Base-by-base conservation (phyloP, 306 rosid genomes). In the Prunus mongolica region DNA sequence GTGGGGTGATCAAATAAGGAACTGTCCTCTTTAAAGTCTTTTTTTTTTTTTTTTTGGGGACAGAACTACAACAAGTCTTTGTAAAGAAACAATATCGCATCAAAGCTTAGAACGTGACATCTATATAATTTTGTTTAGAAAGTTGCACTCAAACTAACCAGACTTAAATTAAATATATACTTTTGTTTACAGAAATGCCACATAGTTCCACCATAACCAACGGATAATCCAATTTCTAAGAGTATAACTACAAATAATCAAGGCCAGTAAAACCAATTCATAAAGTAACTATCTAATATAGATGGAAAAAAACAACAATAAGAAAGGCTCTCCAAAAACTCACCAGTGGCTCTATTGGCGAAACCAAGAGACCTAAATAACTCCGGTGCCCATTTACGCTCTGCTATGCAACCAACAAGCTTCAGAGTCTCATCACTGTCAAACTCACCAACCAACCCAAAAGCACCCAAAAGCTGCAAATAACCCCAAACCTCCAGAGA, bases 351-450 rank as follows among this genome's bases (percentile, higher is more conserved):
- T 45, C 67, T 82, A 67, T 79, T 72, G 13, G 76, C 62, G 2
- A 79, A 82, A 64, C 89, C 89, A 58, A 85, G 78, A 28, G 78
- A 71, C 84, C 52, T 75, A 32, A 85, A 79, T 78, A 79, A 69
- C 60, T 82, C 80, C 0, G 80, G 80, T 44, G 89, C 82, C 46
- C 58, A 75, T 57, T 63, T 79, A 12, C 80, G 74, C 18, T 68
- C 80, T 47, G 65, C 62, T 15, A 80, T 68, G 28, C 58, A 34
- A 3, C 46, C 62, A 65, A 82, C 7, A 13, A 82, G 52, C 24
- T 67, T 65, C 49, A 85, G 57, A 73, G 82, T 56, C 62, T 82
- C 89, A 12, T 73, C 84, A 18, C 44, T 49, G 12, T 85, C 76
- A 45, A 76, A 85, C 79, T 77, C 70, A 51, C 47, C 50, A 54